Percentiles rank a stretch among this genome's conserved stretches.
These are phyloP conservation scores for Lotus japonicus DNA, from an alignment of 306 rosid genomes.

Conservation along the genomic window DNA sequence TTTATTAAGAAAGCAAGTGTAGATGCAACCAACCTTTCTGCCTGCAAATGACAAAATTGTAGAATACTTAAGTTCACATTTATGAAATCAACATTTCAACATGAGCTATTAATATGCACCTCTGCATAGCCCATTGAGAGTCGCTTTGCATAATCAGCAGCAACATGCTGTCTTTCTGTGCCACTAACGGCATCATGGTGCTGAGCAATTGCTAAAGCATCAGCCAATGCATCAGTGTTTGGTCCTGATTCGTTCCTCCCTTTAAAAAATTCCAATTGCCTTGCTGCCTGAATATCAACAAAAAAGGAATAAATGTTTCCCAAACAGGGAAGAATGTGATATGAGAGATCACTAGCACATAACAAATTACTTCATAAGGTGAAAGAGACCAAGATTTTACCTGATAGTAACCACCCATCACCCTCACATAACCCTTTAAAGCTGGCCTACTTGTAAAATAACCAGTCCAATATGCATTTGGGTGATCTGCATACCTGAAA, in stretches of 20 bases:
- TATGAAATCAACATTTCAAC: constrained; percentile 7
- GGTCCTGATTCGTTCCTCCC: constrained; percentile 60
- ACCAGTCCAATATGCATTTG: constrained; percentile 93
- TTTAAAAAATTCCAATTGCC: constrained; percentile 66
- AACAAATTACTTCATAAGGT: constrained; percentile 6
- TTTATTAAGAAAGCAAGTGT: constrained; percentile 58
- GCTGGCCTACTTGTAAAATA: constrained; percentile 89
- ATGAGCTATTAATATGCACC: constrained; percentile 30
- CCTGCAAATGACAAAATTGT: constrained; percentile 37
- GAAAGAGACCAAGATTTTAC: constrained; percentile 30
- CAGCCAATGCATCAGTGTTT: constrained; percentile 56
- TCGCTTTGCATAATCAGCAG: constrained; percentile 76
- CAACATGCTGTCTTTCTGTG: constrained; percentile 80
- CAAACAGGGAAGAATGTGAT: neutral
- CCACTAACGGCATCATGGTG: constrained; percentile 96
- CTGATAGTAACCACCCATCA: constrained; percentile 64
- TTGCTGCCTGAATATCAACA: constrained; percentile 58
- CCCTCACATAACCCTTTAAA: constrained; percentile 67
- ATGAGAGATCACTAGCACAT: constrained; percentile 6
- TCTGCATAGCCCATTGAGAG: constrained; percentile 41
- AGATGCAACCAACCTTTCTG: constrained; percentile 62
- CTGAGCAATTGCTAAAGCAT: constrained; percentile 85
- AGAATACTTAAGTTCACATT: constrained; percentile 15
- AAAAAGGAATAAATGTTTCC: neutral
- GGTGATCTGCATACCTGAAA: constrained; percentile 74